phyloP scores from a whole-genome alignment of 2,329 filamentous ascomycete genomes.

The Calonectria pseudoreteaudii region DNA sequence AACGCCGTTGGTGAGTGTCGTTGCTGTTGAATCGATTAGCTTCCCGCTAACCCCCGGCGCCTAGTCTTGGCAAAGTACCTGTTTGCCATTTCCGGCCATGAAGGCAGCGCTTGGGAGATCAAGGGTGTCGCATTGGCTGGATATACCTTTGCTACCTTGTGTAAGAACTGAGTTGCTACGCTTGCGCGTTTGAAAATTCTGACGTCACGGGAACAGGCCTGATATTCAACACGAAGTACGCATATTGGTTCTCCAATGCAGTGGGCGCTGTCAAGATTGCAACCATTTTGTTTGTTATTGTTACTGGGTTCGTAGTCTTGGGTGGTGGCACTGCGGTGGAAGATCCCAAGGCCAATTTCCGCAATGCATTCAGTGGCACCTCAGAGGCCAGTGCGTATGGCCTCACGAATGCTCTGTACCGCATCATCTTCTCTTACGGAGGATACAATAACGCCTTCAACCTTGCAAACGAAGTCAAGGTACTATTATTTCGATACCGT shows the following conservation, averaged over 20 bases:
- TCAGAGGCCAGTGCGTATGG: slow-evolving; percentile 11
- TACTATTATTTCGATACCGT: background rate
- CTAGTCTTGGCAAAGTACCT: slow-evolving; percentile 19
- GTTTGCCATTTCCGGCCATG: slow-evolving; percentile 13
- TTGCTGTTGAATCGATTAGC: background rate
- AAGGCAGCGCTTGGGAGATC: slow-evolving; percentile 12
- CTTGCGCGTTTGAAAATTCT: background rate
- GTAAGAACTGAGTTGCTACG: background rate
- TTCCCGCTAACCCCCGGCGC: background rate
- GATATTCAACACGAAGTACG: slow-evolving; percentile 20
- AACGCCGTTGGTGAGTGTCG: slow-evolving; percentile 13
- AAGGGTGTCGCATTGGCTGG: slow-evolving; percentile 17
- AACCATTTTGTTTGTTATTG: slow-evolving; percentile 15
- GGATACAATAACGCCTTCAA: slow-evolving; percentile 22
- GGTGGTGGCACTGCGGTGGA: slow-evolving; percentile 17
- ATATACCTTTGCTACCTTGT: slow-evolving; percentile 9
- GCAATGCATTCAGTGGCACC: slow-evolving; percentile 8
- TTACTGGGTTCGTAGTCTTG: slow-evolving; percentile 21
- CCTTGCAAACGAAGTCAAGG: slow-evolving; percentile 23
- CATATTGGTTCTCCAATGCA: slow-evolving; percentile 21
- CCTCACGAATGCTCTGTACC: slow-evolving; percentile 17
- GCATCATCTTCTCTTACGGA: slow-evolving; percentile 21
- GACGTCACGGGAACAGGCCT: slow-evolving; percentile 2
- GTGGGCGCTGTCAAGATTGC: slow-evolving; percentile 14
- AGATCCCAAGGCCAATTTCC: slow-evolving; percentile 19